A percentile compares a stretch with the other conserved stretches of the same genome.
Evolutionary conservation across 441 rosid species (phyloP).

Genomic region (Isatis lusitanica): DNA sequence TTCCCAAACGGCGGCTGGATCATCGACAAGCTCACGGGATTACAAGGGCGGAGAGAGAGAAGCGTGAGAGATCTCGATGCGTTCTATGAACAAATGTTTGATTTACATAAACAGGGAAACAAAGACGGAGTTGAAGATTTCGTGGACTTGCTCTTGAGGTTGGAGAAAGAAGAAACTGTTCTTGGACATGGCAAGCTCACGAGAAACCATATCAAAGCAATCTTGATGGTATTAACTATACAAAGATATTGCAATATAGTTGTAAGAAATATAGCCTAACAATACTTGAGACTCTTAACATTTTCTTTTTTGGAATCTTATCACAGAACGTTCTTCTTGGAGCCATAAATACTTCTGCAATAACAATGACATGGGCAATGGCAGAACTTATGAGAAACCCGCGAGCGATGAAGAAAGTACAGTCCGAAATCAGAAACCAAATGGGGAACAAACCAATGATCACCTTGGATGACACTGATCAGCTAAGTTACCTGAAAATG

Average conservation of each 20-base stretch:
- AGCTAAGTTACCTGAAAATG: slow-evolving; percentile 48
- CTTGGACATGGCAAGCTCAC: slow-evolving; percentile 32
- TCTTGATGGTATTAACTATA: slow-evolving; percentile 44
- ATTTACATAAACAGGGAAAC: slow-evolving; percentile 41
- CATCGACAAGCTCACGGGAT: slow-evolving; percentile 43
- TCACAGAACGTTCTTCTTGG: slow-evolving; percentile 50
- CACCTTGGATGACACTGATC: slow-evolving; percentile 31
- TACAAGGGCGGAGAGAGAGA: slow-evolving; percentile 36
- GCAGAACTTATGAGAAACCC: slow-evolving; percentile 50
- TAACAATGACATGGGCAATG: slow-evolving; percentile 51
- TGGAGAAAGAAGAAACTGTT: slow-evolving; percentile 42
- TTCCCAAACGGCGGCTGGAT: slow-evolving; percentile 56
- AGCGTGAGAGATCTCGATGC: slow-evolving; percentile 38
- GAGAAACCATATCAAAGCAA: slow-evolving; percentile 47
- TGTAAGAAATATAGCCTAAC: not conserved
- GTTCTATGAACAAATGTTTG: slow-evolving; percentile 42
- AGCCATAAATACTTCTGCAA: slow-evolving; percentile 42
- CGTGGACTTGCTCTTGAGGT: slow-evolving; percentile 47
- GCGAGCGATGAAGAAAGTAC: slow-evolving; percentile 49
- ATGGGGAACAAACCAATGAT: slow-evolving; percentile 36
- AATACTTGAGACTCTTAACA: not conserved
- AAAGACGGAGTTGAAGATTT: slow-evolving; percentile 43
- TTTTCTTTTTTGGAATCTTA: not conserved
- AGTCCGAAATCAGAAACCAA: slow-evolving; percentile 46
- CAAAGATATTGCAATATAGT: not conserved